These are phyloP conservation scores for Ilyonectria destructans DNA, from an alignment of 2,329 filamentous ascomycete species.

Conservation along the genomic window DNA sequence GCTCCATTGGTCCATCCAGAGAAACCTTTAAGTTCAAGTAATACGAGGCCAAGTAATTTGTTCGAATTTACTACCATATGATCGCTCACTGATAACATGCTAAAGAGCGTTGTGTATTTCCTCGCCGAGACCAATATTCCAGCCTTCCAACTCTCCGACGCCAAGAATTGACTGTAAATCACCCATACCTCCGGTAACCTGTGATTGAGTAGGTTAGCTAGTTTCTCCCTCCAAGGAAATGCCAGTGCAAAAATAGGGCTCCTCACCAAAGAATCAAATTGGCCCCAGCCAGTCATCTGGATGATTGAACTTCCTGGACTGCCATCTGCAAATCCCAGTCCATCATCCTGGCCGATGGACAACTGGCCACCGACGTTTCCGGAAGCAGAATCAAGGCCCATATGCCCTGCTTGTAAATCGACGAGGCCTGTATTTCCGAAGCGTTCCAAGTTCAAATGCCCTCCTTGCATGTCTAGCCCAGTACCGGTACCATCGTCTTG, in stretches of 20 bases:
- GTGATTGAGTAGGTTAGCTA: not conserved
- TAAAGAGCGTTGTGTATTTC: conserved; percentile 4
- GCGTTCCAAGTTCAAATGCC: conserved; percentile 2
- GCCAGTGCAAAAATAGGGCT: no score
- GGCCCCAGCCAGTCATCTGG: conserved; percentile 45
- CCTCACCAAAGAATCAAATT: conserved; percentile 42
- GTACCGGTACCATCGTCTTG: not conserved
- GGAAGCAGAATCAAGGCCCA: conserved; percentile 6
- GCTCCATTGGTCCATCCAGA: no score
- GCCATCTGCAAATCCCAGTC: conserved; percentile 16
- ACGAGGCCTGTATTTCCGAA: not conserved
- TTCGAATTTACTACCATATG: not conserved
- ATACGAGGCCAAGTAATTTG: no score
- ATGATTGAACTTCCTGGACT: conserved; percentile 34
- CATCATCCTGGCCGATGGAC: conserved; percentile 22
- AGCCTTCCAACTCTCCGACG: conserved; percentile 27
- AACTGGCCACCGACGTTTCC: conserved; percentile 1
- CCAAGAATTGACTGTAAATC: conserved; percentile 33
- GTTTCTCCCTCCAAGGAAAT: not conserved
- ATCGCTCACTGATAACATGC: not conserved
- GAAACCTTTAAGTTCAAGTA: no score
- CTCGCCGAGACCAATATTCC: conserved; percentile 34
- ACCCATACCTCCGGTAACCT: conserved; percentile 39
- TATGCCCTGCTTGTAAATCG: conserved; percentile 4
- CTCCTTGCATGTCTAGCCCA: not conserved